Conservation (phyloP, 306 rosid genomes). For the Prunus mume region DNA sequence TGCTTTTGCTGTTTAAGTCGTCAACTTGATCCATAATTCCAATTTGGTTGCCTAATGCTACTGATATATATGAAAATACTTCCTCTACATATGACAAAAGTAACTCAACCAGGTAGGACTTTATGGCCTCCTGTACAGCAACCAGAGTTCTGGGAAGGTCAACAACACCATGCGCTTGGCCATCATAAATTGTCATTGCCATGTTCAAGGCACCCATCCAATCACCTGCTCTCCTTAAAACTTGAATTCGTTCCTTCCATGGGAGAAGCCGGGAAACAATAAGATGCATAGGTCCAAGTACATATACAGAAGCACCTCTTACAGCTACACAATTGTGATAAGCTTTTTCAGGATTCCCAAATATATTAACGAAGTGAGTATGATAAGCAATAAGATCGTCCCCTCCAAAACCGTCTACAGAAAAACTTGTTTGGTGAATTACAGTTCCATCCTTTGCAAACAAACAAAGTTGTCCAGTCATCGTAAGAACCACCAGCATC, state of each 20-base stretch:
- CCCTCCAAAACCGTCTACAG: conserved; percentile 62
- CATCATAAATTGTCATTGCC: conserved; percentile 92
- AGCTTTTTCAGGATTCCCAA: conserved; percentile 93
- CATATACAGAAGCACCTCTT: conserved; percentile 91
- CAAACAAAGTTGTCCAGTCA: conserved; percentile 73
- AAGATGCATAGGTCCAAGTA: conserved; percentile 83
- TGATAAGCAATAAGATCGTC: conserved; percentile 86
- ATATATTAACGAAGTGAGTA: conserved; percentile 68
- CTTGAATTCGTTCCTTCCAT: conserved; percentile 92
- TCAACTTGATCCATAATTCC: conserved; percentile 57
- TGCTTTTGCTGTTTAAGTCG: conserved; percentile 39
- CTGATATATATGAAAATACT: conserved; percentile 92
- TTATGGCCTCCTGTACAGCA: conserved; percentile 85
- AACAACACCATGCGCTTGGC: conserved; percentile 90
- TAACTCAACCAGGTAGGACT: conserved; percentile 89
- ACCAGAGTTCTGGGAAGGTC: conserved; percentile 94
- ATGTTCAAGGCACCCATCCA: conserved; percentile 99
- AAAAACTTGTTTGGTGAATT: conserved; percentile 86
- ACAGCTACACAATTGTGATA: conserved; percentile 80
- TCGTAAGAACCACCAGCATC: conserved; percentile 87
- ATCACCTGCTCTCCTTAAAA: conserved; percentile 85
- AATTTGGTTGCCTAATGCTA: conserved; percentile 87
- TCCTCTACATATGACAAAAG: conserved; percentile 88
- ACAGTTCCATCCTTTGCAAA: conserved; percentile 86
- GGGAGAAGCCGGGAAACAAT: conserved; percentile 90